A percentile compares a stretch with the other conserved stretches of the same genome.
phyloP scores from a whole-genome alignment of 2,329 filamentous ascomycete genomes.

The Monosporascus ibericus region DNA sequence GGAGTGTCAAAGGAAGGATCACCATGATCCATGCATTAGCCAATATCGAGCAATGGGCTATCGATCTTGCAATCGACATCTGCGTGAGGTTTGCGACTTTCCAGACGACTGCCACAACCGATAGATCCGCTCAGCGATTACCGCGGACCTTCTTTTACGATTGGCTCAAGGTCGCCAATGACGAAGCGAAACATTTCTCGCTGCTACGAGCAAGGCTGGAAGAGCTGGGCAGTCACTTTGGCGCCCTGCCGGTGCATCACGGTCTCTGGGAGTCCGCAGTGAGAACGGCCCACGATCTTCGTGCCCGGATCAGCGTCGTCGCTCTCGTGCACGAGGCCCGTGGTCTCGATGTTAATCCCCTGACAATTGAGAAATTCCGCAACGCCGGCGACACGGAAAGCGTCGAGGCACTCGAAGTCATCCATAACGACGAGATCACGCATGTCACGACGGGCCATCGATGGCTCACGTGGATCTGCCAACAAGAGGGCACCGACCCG shows the following conservation, averaged over 20 bases:
- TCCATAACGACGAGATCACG: constrained; percentile 42
- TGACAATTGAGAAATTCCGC: constrained; percentile 41
- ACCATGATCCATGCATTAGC: constrained; percentile 41
- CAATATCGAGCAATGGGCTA: constrained; percentile 42
- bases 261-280: constrained; percentile 38
- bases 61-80: constrained; percentile 41
- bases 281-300: constrained; percentile 35
- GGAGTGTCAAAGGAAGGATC: constrained; percentile 36
- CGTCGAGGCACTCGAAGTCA: constrained; percentile 33
- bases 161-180: constrained; percentile 41
- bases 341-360: constrained; percentile 39
- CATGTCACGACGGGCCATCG: constrained; percentile 41
- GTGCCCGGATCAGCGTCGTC: constrained; percentile 39
- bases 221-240: constrained; percentile 37
- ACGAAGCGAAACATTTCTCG: constrained; percentile 42
- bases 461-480: constrained; percentile 41
- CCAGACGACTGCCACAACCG: constrained; percentile 23
- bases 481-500: constrained; percentile 36
- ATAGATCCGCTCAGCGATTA: constrained; percentile 19
- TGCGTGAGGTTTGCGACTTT: constrained; percentile 39
- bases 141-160: constrained; percentile 40
- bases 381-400: constrained; percentile 33
- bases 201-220: constrained; percentile 37
- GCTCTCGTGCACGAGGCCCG: constrained; percentile 41
- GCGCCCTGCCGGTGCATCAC: constrained; percentile 38